These are phyloP conservation scores for Heliamphora exappendiculata DNA, from an alignment of 148 eudicot genomes.

Conservation along the genomic window DNA sequence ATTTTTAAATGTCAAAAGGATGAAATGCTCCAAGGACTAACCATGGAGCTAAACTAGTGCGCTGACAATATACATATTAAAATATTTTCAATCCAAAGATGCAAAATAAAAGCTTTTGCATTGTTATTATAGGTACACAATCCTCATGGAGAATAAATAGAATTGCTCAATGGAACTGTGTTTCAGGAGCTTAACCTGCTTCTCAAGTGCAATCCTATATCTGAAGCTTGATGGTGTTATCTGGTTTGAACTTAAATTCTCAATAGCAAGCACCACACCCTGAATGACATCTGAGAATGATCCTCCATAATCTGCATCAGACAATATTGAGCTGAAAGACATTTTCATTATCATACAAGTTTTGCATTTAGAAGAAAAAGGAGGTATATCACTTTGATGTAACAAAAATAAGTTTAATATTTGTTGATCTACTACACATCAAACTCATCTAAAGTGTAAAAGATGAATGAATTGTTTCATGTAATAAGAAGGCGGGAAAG, in stretches of 20 bases:
- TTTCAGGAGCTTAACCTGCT: slow-evolving; percentile 56
- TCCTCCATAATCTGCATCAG: slow-evolving; percentile 69
- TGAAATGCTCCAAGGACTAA: too few relatives aligned
- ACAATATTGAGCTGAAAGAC: neutral
- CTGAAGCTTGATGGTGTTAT: slow-evolving; percentile 66
- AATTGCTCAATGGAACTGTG: neutral
- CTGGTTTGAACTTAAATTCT: slow-evolving; percentile 53
- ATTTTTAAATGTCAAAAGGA: too few relatives aligned
- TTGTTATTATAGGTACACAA: neutral
- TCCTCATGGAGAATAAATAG: neutral
- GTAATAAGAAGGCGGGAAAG: neutral
- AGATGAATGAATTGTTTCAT: neutral
- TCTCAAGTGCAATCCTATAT: slow-evolving; percentile 79
- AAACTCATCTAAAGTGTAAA: neutral
- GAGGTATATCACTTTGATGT: neutral
- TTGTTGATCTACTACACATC: neutral
- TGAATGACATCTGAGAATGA: slow-evolving; percentile 76
- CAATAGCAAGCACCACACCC: slow-evolving; percentile 62
- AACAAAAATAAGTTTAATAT: neutral
- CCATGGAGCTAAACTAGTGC: too few relatives aligned
- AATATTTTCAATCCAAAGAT: slow-evolving; percentile 3
- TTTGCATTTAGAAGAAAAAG: neutral
- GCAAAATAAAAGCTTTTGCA: neutral
- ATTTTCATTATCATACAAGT: slow-evolving; percentile 2
- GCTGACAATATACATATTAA: neutral